phyloP scores from a whole-genome alignment of 306 rosid species.

The Hippophae tibetana region DNA sequence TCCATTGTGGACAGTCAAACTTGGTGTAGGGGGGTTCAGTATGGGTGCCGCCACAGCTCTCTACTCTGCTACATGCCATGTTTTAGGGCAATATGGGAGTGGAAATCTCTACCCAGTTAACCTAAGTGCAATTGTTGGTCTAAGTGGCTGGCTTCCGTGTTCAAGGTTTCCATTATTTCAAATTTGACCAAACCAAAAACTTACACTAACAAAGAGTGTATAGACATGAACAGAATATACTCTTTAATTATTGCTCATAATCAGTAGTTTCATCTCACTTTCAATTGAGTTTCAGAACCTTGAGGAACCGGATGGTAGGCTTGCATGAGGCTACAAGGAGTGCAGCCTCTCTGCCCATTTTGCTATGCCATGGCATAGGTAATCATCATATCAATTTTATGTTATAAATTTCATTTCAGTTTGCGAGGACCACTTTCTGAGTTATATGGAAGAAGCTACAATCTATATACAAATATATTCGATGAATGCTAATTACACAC shows the following conservation, averaged over 20 bases:
- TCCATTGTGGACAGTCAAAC: conserved; percentile 49
- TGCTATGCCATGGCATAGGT: conserved; percentile 84
- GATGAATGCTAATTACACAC: too few relatives aligned
- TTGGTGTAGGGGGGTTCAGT: conserved; percentile 93
- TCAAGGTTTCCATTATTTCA: conserved; percentile 58
- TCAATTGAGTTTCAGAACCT: conserved; percentile 38
- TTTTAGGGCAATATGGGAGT: conserved; percentile 61
- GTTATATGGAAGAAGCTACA: background rate
- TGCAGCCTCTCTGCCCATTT: conserved; percentile 69
- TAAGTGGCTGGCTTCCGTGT: conserved; percentile 98
- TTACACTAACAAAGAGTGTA: background rate
- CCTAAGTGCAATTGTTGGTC: conserved; percentile 65
- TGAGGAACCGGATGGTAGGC: conserved; percentile 48
- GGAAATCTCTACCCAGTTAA: conserved; percentile 70
- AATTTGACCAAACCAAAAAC: conserved; percentile 13
- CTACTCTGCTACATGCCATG: conserved; percentile 71
- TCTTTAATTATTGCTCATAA: conserved; percentile 10
- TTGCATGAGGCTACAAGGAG: conserved; percentile 63
- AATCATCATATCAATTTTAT: conserved; percentile 19
- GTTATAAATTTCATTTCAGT: conserved; percentile 11
- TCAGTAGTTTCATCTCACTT: conserved; percentile 12
- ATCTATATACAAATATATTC: background rate
- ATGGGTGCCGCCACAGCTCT: conserved; percentile 97
- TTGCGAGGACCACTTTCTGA: background rate
- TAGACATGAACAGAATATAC: conserved; percentile 5